Evolutionary conservation across 78 protist species (phyloP).

Genomic region (Paratrimastix pyriformis): DNA sequence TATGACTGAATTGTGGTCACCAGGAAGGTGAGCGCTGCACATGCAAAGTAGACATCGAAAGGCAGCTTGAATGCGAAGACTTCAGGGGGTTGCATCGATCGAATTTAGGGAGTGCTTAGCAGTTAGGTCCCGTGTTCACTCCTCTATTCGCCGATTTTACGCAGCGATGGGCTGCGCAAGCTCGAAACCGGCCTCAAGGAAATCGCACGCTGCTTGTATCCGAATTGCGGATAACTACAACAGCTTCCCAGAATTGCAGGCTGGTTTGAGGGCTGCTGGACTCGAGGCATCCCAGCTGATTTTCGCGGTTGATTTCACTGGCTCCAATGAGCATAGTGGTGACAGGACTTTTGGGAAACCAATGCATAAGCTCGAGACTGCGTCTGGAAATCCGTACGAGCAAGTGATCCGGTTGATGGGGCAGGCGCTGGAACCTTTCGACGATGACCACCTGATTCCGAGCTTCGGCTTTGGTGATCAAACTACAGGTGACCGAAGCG

Average conservation of each 20-base stretch:
- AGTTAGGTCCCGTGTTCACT: too few relatives aligned
- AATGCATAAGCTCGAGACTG: background rate
- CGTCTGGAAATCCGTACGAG: background rate
- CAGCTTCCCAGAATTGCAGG: background rate
- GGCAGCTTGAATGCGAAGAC: too few relatives aligned
- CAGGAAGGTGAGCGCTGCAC: too few relatives aligned
- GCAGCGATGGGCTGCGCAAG: too few relatives aligned
- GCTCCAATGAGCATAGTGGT: background rate
- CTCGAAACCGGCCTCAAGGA: too few relatives aligned
- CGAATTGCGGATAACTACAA: background rate
- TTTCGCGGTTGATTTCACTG: slow-evolving; percentile 1
- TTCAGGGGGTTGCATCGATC: too few relatives aligned
- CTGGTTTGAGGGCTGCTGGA: background rate
- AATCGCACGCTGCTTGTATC: too few relatives aligned
- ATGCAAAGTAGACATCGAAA: too few relatives aligned
- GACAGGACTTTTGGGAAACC: background rate
- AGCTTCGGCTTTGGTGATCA: background rate
- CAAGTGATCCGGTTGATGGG: background rate
- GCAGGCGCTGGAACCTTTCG: slow-evolving; percentile 1
- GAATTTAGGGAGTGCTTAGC: too few relatives aligned
- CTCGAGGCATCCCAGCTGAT: slow-evolving; percentile 4
- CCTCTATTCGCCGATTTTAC: too few relatives aligned
- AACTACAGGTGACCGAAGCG: background rate
- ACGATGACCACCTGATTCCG: slow-evolving; percentile 2
- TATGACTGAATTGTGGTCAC: too few relatives aligned